Base-by-base conservation (phyloP, 495 filamentous ascomycete genomes). In the Bombardia bombarda region DNA sequence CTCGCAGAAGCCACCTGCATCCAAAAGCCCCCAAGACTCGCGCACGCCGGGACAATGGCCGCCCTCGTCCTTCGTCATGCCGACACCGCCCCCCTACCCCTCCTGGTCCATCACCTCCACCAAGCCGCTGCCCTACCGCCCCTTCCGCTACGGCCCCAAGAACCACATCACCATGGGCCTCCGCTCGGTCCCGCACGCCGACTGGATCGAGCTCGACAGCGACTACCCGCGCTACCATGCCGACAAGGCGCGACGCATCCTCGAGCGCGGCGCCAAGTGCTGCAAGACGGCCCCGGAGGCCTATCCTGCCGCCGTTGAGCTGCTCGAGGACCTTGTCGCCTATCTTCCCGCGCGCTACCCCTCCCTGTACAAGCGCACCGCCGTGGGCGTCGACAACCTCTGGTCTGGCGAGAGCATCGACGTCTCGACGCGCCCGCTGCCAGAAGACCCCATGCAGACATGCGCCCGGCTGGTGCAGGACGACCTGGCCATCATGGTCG, bases 141-240 rank as follows among this genome's bases (percentile, higher is more conserved):
- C 88, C 4, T 93, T 93, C 60, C 77, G 82, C 64, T 78, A 90
- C 67, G 87, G 87, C 3, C 84, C 84, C 9, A 68, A 65, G 28
- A 69, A 72, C 38, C 79, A 86, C 55, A 73, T 89, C 43, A 93
- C 84, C 2, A 87, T 95, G 84, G 88, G 88, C 2, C 68, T 95
- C 12, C 75, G 86, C 34, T 79, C 72, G 18, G 77, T 92, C 73
- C 73, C 82, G 47, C 86, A 81, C 69, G 78, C 83, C 51, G 83
- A 87, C 28, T 94, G 87, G 87, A 92, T 93, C 49, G 82, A 93
- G 63, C 77, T 94, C 28, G 89, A 95, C 65, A 89, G 84, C 52
- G 78, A 92, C 36, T 94, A 79, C 62, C 70, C 79, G 3, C 77
- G 76, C 40, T 94, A 74, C 63, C 87, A 95, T 63, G 72, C 75